Evolutionary conservation across 1,139 yeast species (phyloP).

Genomic region (Trichomonascaceae sp.): DNA sequence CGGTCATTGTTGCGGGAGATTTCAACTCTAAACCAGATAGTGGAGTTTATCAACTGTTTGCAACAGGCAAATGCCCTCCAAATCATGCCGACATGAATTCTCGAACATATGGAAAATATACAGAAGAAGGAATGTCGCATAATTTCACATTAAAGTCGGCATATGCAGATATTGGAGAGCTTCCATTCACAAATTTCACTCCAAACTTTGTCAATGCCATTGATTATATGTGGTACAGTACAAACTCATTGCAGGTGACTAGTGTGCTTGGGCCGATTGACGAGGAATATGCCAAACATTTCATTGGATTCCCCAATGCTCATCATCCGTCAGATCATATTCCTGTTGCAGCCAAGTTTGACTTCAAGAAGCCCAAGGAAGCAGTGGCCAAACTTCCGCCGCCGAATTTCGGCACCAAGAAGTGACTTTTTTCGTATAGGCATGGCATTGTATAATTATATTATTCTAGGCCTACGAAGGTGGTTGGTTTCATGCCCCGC

Average conservation of each 20-base stretch:
- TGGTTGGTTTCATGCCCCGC: not conserved
- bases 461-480: not conserved
- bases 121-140: slow-evolving; percentile 84
- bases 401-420: slow-evolving; percentile 21
- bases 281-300: slow-evolving; percentile 62
- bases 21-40: slow-evolving; percentile 82
- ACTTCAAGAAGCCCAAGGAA: slow-evolving; percentile 50
- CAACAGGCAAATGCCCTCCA: slow-evolving; percentile 61
- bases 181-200: slow-evolving; percentile 90
- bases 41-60: slow-evolving; percentile 86
- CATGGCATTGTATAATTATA: not conserved
- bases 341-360: slow-evolving; percentile 73
- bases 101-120: slow-evolving; percentile 84
- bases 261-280: slow-evolving; percentile 86
- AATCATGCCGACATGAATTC: slow-evolving; percentile 78
- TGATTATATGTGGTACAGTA: slow-evolving; percentile 93
- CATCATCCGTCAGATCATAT: slow-evolving; percentile 94
- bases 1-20: slow-evolving; percentile 88
- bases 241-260: slow-evolving; percentile 68
- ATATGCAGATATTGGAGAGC: slow-evolving; percentile 76
- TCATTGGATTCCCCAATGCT: slow-evolving; percentile 90
- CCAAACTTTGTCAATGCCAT: slow-evolving; percentile 90
- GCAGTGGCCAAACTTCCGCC: slow-evolving; percentile 23
- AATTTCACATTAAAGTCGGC: slow-evolving; percentile 78
- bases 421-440: not conserved